These are phyloP conservation scores for Fonsecaea nubica DNA, from an alignment of 2,329 filamentous ascomycete genomes.

Conservation along the genomic window DNA sequence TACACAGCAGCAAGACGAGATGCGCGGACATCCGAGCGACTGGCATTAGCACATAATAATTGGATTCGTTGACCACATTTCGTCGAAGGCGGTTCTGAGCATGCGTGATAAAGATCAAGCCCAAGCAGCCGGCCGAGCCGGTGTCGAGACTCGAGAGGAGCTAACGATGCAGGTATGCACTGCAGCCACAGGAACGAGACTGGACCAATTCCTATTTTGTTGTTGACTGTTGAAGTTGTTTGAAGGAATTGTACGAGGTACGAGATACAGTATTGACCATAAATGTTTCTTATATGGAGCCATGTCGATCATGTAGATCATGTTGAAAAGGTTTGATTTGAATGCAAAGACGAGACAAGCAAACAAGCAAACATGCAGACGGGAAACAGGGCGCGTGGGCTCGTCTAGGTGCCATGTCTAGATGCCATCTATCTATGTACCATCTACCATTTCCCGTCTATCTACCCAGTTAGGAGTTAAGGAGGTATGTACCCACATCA, in stretches of 20 bases:
- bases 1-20: neutral
- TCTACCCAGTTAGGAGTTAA: too few relatives aligned
- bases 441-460: too few relatives aligned
- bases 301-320: neutral
- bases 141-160: neutral
- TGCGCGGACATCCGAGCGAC: neutral
- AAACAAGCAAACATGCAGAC: neutral
- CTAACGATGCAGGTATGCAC: neutral
- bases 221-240: neutral
- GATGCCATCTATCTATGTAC: too few relatives aligned
- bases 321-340: neutral
- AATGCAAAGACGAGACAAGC: neutral
- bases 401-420: too few relatives aligned
- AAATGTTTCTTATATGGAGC: neutral
- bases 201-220: neutral
- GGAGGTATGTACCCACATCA: too few relatives aligned
- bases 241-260: too few relatives aligned
- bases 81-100: neutral
- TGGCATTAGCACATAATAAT: slow-evolving; percentile 1
- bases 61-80: neutral
- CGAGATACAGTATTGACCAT: neutral
- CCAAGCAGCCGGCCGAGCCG: neutral
- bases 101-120: neutral
- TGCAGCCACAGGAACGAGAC: neutral
- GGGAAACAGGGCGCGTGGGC: too few relatives aligned